Evolutionary conservation across 139 green algal genomes (phyloP), one percentile per base, ranked within the genome.

Genomic region (Chlamydomonas sphaeroides): DNA sequence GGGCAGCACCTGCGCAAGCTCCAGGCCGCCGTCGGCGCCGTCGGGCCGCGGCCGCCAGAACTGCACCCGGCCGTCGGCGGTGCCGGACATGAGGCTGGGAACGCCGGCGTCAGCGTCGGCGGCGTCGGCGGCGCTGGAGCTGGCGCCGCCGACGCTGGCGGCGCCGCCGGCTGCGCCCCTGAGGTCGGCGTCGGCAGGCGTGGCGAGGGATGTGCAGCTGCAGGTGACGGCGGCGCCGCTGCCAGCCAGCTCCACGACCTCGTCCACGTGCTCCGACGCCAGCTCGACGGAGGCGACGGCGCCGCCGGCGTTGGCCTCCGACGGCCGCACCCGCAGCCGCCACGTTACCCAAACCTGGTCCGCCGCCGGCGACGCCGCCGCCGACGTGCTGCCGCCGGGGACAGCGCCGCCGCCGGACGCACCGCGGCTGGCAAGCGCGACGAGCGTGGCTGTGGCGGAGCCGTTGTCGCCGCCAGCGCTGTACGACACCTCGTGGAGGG

Each of bases 21-120:
- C 62, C 75, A 82, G 25, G 42, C 75, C 75, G 33, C n/a, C 35
- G 30, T 14, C 20, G 5, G 38, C 38, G 59, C 5, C 14, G 33
- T 28, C 35, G 63, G 63, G 15, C 7, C 38, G 23, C 5, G 65
- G 25, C n/a, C 79, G 68, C 87, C 87, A 91, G 3, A 91, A 59
- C 79, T 84, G 68, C 25, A 88, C 69, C 1, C n/a, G 20, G 7
- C 87, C 87, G 2, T 79, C 73, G 10, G 56, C 66, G 18, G 81
- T 83, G 45, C 87, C 87, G 0, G 84, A 87, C n/a, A 88, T 48
- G 0, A 90, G 36, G 65, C 80, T 86, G 0, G 86, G 86, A 39
- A 77, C 35, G 23, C 45, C 26, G 3, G n/a, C n/a, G 35, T 38
- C 59, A 23, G 8, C n/a, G 41, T 36, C 30, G n/a, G 36, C 35